Base-by-base conservation (phyloP, 2,329 filamentous ascomycete species). In the Tolypocladium inflatum region DNA sequence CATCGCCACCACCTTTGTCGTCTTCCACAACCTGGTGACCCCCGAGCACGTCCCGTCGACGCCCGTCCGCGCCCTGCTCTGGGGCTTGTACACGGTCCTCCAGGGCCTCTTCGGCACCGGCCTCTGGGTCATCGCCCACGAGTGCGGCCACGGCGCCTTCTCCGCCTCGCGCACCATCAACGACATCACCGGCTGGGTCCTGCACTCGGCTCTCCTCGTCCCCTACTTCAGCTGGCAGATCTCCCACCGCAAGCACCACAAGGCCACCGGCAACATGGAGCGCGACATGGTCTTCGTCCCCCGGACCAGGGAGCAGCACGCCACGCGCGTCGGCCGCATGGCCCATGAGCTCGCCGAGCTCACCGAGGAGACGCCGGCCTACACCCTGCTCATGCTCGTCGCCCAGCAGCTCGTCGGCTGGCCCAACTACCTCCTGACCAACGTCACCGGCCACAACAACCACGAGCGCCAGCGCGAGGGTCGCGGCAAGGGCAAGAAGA, bases 151-250 rank as follows among this genome's bases (percentile, higher is more conserved):
- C 78, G 90, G 94, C 74, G 88, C 94, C 61, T 97, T 99, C 80
- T 97, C 94, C 50, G 80, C 89, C n/a, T 97, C 90, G 68, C 93
- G 90, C 79, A 78, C 85, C 13, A 76, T 97, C 71, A 97, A 97
- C 79, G 91, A 97, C 75, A 84, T 89, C 33, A 91, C 94, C 59
- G 93, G 93, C 68, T 97, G 90, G 90, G 74, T 96, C 71, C 84
- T 90, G 66, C 93, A 97, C 79, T 96, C 92, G 42, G 75, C 85
- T 51, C 85, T 97, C 43, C 81, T 97, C 58, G 93, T 99, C 54
- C 94, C 94, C 26, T 99, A 97, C 80, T 99, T 97, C 80, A 96
- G 91, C 72, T 99, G 94, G 94, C 96, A 99, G 80, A 92, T 97
- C 76, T 96, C 91, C 65, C 94, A 99, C 79, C 89, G 91, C 80